Evolutionary conservation across 2,329 filamentous ascomycete genomes (phyloP), one percentile per base, ranked within the genome.

Genomic region (Penicillium freii): DNA sequence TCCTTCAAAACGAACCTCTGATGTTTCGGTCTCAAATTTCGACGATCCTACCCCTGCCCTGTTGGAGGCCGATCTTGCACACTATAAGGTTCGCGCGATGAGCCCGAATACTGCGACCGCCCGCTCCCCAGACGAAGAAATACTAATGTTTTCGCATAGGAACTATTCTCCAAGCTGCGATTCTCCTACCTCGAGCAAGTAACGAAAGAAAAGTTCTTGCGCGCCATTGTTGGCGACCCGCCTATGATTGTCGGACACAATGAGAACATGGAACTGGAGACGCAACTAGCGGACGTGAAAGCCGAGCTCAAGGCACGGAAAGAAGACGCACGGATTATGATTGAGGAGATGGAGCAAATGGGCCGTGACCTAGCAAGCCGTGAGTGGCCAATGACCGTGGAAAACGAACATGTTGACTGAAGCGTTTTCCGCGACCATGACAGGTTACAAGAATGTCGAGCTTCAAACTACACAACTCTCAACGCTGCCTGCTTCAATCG

Each of bases 121-220:
- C 25, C 13, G 21, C 36, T 42, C 9, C 4, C 29, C 10, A 34
- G 15, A 23, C 19, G 21, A 47, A 15, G 19, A 58, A 48, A 11
- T 15, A 25, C 61, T 62, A 39, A 46, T 43, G 15, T 44, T 25
- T n/a, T 38, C 15, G 8, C 7, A 29, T 63, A 86, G 77, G 92
- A 97, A 76, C 84, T 97, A 21, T 99, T 97, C 76, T 89, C 91
- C 42, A 97, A 99, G 78, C 83, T 97, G 39, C 91, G 93, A 66
- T 97, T 97, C 80, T 95, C 90, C 63, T 97, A 97, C 76, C 89
- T 97, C 66, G 94, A 99, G 77, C 94, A 97, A 80, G 92, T 97
- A 61, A 97, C 93, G 44, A 99, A 97, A 77, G 94, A 99, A 74
- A 96, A 96, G 70, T 97, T 97, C 75, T 87, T 99, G 54, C 90